Conservation (phyloP, 805 yeast genomes). For the Ogataea paraovalis region DNA sequence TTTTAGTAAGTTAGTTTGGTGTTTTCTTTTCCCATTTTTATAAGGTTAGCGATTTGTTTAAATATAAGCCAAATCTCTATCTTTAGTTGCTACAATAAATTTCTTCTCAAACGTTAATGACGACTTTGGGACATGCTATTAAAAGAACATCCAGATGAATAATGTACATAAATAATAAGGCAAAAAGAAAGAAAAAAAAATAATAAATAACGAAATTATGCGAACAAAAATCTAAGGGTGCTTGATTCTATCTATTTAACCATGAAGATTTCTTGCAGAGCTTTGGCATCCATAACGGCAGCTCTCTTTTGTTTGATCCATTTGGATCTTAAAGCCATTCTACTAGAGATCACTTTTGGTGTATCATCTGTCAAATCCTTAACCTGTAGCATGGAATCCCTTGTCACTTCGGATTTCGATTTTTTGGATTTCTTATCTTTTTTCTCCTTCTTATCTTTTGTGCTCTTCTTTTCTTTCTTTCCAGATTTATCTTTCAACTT, state of each 20-base stretch:
- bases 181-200: no score
- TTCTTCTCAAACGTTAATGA: no score
- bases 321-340: constrained; percentile 73
- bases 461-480: constrained; percentile 24
- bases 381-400: constrained; percentile 41
- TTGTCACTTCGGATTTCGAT: constrained; percentile 29
- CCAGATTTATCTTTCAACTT: constrained; percentile 24
- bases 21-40: no score
- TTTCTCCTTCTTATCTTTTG: constrained; percentile 27
- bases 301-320: constrained; percentile 90
- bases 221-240: neutral
- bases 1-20: neutral
- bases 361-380: constrained; percentile 21
- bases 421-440: constrained; percentile 30
- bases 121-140: no score
- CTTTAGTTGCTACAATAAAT: no score
- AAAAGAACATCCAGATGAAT: no score
- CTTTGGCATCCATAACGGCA: constrained; percentile 84
- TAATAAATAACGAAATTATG: neutral
- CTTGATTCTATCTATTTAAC: constrained; percentile 33
- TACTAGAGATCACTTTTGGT: constrained; percentile 42
- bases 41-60: no score
- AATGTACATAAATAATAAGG: no score
- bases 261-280: constrained; percentile 92
- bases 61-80: no score